phyloP scores from a whole-genome alignment of 2,329 filamentous ascomycete species.

The Aquanectria penicillioides region DNA sequence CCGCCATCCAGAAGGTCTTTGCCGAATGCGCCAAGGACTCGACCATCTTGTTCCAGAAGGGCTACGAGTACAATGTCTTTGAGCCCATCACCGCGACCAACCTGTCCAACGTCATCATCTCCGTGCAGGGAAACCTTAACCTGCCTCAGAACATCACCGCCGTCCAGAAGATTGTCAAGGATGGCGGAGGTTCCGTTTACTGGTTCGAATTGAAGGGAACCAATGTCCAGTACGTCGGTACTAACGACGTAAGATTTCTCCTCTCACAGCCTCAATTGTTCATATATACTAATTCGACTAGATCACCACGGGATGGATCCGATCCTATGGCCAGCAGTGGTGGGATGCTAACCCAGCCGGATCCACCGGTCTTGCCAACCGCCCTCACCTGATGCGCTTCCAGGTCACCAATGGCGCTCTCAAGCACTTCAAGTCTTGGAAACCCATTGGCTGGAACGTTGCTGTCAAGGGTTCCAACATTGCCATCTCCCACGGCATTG shows the following conservation, averaged over 20 bases:
- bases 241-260: conserved; percentile 4
- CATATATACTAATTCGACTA: neutral
- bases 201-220: conserved; percentile 22
- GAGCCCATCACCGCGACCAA: conserved; percentile 15
- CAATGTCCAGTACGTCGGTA: conserved; percentile 17
- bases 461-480: conserved; percentile 24
- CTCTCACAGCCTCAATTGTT: no score
- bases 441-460: conserved; percentile 22
- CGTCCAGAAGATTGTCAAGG: conserved; percentile 19
- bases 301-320: conserved; percentile 22
- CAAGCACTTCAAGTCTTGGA: conserved; percentile 24
- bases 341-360: conserved; percentile 22
- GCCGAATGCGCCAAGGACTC: conserved; percentile 13
- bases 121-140: conserved; percentile 18
- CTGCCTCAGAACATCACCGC: conserved; percentile 17
- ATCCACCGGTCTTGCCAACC: conserved; percentile 13
- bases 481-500: conserved; percentile 14
- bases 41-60: conserved; percentile 19
- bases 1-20: conserved; percentile 7
- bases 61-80: conserved; percentile 18
- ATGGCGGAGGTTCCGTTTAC: conserved; percentile 16
- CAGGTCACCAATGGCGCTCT: conserved; percentile 20
- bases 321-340: conserved; percentile 21
- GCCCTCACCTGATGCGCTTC: conserved; percentile 20
- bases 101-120: conserved; percentile 18